Evolutionary conservation across 768 basidiomycete genomes (phyloP), one percentile per base, ranked within the genome.

Genomic region (Kwoniella mangroviensis): DNA sequence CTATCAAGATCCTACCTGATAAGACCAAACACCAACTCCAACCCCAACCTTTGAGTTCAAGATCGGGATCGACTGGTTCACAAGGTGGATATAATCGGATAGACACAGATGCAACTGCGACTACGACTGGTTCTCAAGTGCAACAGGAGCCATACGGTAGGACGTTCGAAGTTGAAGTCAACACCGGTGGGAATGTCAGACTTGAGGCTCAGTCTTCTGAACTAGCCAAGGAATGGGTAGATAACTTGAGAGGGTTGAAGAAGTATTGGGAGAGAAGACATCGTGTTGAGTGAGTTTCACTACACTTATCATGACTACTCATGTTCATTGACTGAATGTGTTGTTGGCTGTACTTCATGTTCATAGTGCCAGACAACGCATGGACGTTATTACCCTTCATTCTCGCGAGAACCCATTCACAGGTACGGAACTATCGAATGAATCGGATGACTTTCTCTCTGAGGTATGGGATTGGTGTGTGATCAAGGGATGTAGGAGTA

Each of bases 381-480:
- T 81, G 80, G 80, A 82, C 63, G 75, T 73, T 45, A 70, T 70
- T 0, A 65, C 61, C 15, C 61, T 73, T 19, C 69, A 61, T 45
- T 34, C 67, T 10, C 59, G 51, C 22, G 54, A 71, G 43, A 72
- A 75, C 60, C 71, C 70, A 9, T 74, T 75, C 54, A 63, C 70
- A 19, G 76, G 73, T 10, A 76, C 74, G 4, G 63, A 58, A 7
- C 45, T 77, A 22, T 57, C 62, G 21, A 74, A 75, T 24, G 65
- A 56, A 11, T 65, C 68, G n/a, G 76, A 77, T 40, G 55, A 63
- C 3, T 87, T 88, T 13, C 84, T 94, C 57, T 85, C 87, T 58
- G 85, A 86, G 0, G 81, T 94, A 55, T 94, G 92, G 86, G 91
- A 92, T 75, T 94, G 92, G 94, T 98, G 96, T 78, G 86, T 90